Evolutionary conservation across 2,329 filamentous ascomycete genomes (phyloP).

Genomic region (Talaromyces sp.): DNA sequence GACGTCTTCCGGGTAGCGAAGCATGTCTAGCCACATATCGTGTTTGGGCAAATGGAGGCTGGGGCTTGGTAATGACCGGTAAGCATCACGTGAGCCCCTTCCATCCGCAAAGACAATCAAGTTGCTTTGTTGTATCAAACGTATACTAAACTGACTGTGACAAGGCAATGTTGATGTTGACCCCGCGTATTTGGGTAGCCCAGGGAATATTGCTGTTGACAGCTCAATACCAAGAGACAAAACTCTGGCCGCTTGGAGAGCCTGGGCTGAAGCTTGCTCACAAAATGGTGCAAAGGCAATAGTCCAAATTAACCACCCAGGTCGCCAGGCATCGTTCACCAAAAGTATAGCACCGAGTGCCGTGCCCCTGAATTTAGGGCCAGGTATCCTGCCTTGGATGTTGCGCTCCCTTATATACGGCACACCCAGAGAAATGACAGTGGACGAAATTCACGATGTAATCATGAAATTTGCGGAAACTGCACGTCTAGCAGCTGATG

Average conservation of each 20-base stretch:
- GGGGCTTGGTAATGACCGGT: constrained; percentile 41
- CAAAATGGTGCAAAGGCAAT: constrained; percentile 36
- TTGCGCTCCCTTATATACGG: constrained; percentile 32
- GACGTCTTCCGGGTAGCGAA: not conserved
- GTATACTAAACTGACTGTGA: not conserved
- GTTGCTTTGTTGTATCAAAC: not conserved
- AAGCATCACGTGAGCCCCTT: constrained; percentile 13
- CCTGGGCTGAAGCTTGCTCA: constrained; percentile 28
- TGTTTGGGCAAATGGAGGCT: constrained; percentile 44
- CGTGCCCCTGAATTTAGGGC: constrained; percentile 36
- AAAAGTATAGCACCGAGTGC: constrained; percentile 32
- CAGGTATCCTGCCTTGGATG: constrained; percentile 30
- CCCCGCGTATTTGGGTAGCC: not conserved
- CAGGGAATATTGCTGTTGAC: not conserved
- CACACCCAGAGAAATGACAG: constrained; percentile 53
- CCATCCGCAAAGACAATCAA: not conserved
- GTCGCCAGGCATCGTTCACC: constrained; percentile 36
- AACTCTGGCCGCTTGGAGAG: constrained; percentile 35
- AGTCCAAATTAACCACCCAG: constrained; percentile 43
- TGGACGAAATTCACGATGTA: constrained; percentile 51
- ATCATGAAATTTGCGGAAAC: constrained; percentile 49
- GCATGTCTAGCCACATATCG: not conserved
- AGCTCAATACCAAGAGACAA: constrained; percentile 20
- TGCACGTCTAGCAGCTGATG: constrained; percentile 46
- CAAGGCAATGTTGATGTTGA: not conserved